Evolutionary conservation across 306 rosid species (phyloP), one percentile per base, ranked within the genome.

Genomic region (Begonia masoniana): DNA sequence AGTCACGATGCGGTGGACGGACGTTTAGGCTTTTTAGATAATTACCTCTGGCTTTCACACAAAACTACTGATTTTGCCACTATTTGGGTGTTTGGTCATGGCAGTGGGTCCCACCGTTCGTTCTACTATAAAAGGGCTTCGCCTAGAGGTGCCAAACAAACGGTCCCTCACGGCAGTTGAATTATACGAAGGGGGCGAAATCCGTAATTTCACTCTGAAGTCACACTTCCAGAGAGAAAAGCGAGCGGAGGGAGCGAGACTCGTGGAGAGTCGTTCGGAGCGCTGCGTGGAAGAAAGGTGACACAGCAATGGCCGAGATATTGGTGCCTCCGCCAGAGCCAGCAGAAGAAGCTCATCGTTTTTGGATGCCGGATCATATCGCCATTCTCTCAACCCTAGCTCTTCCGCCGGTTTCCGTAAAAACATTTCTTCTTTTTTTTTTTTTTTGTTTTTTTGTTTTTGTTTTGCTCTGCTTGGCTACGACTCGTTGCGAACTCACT

Each of bases 241-340:
- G 54, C 11, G 54, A 16, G 54, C 15, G 31, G 41, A 24, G 56
- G 14, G 56, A 51, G 23, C 51, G 55, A 45, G 51, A 61, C 23
- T 61, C 58, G 65, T 61, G 65, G 58, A 60, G 41, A 51, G 12
- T 42, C 43, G n/a, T 14, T 61, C 51, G 3, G 45, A 19, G 24
- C 51, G 65, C 65, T 61, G 58, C 65, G 65, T 61, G 65, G 65
- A 61, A 61, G 31, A 13, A 9, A 19, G 45, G 10, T 52, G 65
- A 52, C 65, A 52, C 51, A 54, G 57, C 52, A 61, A 61, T 61
- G 65, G 7, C 57, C 63, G 63, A 26, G 50, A 12, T 45, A 14
- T 13, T 10, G 45, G 15, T 35, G 23, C 53, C 41, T 14, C 19
- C 52, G 9, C 42, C 26, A 11, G 31, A 15, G 47, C 56, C 15